Conservation (phyloP, 306 rosid species). For the Sphenostylis stenocarpa region DNA sequence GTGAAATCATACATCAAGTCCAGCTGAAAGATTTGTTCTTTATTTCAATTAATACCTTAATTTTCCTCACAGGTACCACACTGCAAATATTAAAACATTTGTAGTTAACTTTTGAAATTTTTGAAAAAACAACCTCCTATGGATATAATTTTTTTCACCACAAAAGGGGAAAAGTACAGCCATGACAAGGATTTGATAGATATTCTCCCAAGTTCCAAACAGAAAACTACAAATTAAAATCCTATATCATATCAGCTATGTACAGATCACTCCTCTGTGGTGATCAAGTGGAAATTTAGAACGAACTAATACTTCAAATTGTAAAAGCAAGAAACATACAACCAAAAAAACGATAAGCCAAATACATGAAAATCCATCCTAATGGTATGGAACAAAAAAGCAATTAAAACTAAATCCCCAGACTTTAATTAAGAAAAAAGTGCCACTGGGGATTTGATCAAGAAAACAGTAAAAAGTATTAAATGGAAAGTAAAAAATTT, state of each 20-base stretch:
- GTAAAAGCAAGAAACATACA: not conserved
- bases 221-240: not conserved
- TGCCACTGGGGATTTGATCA: no score
- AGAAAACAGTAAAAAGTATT: constrained; percentile 5
- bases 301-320: not conserved
- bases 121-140: not conserved
- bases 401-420: constrained; percentile 1
- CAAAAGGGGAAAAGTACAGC: not conserved
- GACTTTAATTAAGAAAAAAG: not conserved
- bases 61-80: not conserved
- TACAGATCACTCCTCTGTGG: not conserved
- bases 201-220: constrained; percentile 2
- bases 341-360: not conserved
- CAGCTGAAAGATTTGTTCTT: not conserved
- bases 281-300: not conserved
- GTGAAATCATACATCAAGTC: not conserved
- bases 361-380: not conserved
- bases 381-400: not conserved
- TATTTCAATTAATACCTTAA: not conserved
- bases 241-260: not conserved
- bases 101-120: not conserved
- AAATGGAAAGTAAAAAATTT: not conserved
- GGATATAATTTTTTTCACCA: not conserved
- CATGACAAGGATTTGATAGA: not conserved
- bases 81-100: constrained; percentile 6